Base-by-base conservation (phyloP, 805 yeast genomes). In the Metschnikowia amazonensis region DNA sequence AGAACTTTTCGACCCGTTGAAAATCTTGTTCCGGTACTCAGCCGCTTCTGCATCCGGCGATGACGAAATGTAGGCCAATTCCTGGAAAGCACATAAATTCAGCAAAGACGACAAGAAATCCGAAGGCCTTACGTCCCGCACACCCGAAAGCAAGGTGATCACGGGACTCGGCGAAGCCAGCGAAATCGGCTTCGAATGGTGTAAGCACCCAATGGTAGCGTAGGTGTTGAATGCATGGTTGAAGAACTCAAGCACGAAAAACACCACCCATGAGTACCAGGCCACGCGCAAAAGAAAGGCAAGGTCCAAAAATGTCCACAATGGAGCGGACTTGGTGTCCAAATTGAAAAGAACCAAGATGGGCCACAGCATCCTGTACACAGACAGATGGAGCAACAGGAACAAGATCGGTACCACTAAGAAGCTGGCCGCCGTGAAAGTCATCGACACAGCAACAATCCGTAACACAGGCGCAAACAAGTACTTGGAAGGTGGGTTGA, bases 1-100 rank as follows among this genome's bases (percentile, higher is more conserved):
- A 3, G 35, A 39, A 6, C 72, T 58, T 49, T 66, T 70, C 1
- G 73, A 69, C 43, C 69, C 66, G 50, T 72, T 72, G 59, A 80
- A 85, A 23, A 85, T 75, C 3, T 80, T 69, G 24, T 60, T 52
- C 59, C 90, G 72, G 43, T 76, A 66, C 41, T 76, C 72, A 3
- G 64, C 51, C 5, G 65, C 71, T 43, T 65, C 70, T 5, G 55
- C 49, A 34, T 53, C 59, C 1, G 69, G 59, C 2, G 79, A 64
- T 1, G 81, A 76, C 6, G 89, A 68, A 38, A 85, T 68, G 55
- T 76, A 82, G 0, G 87, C 84, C 44, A 85, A 67, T 58, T 86
- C 94, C 63, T 86, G 92, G 64, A 80, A 84, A 2, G 92, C 89
- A 1, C 89, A 80, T 47, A 81, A 59, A 48, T 80, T 75, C 41